These are phyloP conservation scores for Jatropha podagrica DNA, from an alignment of 441 rosid genomes.

Conservation along the genomic window DNA sequence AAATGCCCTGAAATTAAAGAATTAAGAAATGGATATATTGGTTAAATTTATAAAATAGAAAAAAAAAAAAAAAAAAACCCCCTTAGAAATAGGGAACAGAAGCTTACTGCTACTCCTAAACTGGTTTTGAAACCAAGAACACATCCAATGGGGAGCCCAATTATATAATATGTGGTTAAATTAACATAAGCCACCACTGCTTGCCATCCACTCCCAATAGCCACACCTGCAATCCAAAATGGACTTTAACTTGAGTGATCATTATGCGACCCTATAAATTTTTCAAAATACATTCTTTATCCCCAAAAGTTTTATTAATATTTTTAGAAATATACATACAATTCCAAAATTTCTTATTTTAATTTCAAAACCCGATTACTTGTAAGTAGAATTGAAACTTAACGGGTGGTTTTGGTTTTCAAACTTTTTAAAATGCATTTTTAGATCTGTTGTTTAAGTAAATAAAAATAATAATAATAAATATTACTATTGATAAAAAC, in stretches of 20 bases:
- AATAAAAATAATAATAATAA: too few species aligned
- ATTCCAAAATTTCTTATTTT: too few species aligned
- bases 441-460: too few species aligned
- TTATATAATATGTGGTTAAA: slow-evolving; percentile 59
- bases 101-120: slow-evolving; percentile 77
- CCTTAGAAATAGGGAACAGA: neutral
- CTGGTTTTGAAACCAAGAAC: slow-evolving; percentile 79
- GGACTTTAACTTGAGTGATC: too few species aligned
- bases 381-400: too few species aligned
- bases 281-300: neutral
- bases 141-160: slow-evolving; percentile 87
- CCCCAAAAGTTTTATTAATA: neutral
- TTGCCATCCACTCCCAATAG: slow-evolving; percentile 96
- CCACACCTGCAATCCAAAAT: slow-evolving; percentile 49
- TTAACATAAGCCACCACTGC: slow-evolving; percentile 83
- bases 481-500: too few species aligned
- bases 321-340: neutral
- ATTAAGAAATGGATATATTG: neutral
- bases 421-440: too few species aligned
- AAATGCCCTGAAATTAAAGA: slow-evolving; percentile 61
- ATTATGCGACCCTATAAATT: too few species aligned
- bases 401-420: too few species aligned
- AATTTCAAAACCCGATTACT: too few species aligned
- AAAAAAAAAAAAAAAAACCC: accelerated
- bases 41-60: neutral